Evolutionary conservation across 805 yeast species (phyloP).

Genomic region (Starmera amethionina): DNA sequence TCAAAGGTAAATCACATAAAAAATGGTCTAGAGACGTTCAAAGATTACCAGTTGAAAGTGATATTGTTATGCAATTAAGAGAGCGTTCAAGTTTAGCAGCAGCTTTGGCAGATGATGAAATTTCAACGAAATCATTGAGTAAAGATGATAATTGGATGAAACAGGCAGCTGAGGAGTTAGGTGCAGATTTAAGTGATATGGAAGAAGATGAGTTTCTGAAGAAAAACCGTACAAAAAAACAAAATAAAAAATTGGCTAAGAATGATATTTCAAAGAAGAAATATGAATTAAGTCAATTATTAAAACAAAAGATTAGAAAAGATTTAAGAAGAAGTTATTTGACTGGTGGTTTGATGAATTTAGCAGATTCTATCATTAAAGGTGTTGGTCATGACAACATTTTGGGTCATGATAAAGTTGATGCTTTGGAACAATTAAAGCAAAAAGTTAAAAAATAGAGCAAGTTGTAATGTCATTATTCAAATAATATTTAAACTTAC

Average conservation of each 20-base stretch:
- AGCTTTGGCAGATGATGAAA: constrained; percentile 63
- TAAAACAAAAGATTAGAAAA: constrained; percentile 48
- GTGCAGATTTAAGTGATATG: constrained; percentile 60
- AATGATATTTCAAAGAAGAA: constrained; percentile 37
- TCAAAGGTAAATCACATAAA: constrained; percentile 24
- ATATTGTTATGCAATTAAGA: constrained; percentile 58
- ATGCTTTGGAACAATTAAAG: constrained; percentile 58
- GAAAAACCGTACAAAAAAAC: constrained; percentile 49
- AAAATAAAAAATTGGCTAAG: constrained; percentile 41
- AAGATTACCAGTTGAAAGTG: constrained; percentile 67
- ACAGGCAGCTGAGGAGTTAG: constrained; percentile 90
- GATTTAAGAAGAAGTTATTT: constrained; percentile 61
- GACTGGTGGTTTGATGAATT: constrained; percentile 67
- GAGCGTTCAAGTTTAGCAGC: constrained; percentile 62
- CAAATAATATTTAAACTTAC: background rate
- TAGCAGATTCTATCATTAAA: constrained; percentile 67
- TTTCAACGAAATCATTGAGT: constrained; percentile 45
- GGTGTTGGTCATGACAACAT: constrained; percentile 59
- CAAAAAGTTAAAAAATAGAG: constrained; percentile 7
- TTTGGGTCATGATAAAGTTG: constrained; percentile 57
- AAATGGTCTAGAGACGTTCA: constrained; percentile 49
- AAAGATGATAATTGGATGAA: constrained; percentile 76
- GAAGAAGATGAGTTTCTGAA: constrained; percentile 63
- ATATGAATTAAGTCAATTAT: constrained; percentile 41
- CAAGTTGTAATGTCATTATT: too few relatives aligned